phyloP scores from a whole-genome alignment of 176 grass and related monocot genomes.

The Chloris gayana region DNA sequence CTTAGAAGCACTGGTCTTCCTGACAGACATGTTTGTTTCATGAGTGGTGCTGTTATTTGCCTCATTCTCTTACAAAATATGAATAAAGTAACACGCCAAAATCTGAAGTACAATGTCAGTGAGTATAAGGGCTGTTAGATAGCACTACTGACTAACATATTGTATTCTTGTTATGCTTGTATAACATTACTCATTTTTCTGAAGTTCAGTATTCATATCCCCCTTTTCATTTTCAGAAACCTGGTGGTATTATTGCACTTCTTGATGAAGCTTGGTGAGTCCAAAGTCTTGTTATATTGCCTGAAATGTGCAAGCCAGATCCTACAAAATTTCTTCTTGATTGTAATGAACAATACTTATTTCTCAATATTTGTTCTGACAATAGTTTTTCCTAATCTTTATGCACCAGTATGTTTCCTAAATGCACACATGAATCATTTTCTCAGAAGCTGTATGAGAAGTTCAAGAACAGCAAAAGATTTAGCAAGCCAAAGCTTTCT shows the following conservation, averaged over 20 bases:
- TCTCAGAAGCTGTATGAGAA: conserved; percentile 67
- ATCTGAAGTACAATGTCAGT: background rate
- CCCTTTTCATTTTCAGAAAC: conserved; percentile 69
- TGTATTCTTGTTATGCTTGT: background rate
- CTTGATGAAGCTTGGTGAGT: conserved; percentile 95
- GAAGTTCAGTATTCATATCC: conserved; percentile 21
- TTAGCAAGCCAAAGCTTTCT: conserved; percentile 91
- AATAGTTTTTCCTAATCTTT: conserved; percentile 29
- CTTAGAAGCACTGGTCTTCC: background rate
- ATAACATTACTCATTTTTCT: conserved; percentile 7
- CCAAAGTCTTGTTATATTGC: conserved; percentile 33
- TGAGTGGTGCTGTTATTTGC: background rate
- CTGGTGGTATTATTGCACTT: conserved; percentile 81
- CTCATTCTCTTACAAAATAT: background rate
- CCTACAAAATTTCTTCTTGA: conserved; percentile 29
- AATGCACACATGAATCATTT: conserved; percentile 86
- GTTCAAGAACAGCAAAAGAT: conserved; percentile 86
- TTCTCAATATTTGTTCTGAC: conserved; percentile 33
- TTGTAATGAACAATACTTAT: conserved; percentile 35
- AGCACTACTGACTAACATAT: background rate
- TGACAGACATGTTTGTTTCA: background rate
- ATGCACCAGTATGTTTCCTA: conserved; percentile 80
- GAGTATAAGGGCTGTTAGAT: background rate
- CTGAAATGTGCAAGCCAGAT: conserved; percentile 16
- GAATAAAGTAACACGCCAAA: too few species aligned